These are phyloP conservation scores for Penicillium egyptiacum DNA, from an alignment of 495 filamentous ascomycete species.

Conservation along the genomic window DNA sequence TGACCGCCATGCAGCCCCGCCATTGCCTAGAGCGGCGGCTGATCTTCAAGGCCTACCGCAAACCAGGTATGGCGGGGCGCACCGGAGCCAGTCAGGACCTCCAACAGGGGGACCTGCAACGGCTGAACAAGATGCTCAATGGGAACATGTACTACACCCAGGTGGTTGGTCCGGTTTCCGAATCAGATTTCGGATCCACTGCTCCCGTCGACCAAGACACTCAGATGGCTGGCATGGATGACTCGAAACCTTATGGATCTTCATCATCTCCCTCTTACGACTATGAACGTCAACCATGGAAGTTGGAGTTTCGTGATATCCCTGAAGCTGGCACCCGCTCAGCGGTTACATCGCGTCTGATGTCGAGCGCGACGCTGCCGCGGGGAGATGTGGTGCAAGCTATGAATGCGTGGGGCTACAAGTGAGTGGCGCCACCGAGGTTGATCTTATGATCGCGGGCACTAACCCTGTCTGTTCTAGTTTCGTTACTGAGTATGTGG, in stretches of 20 bases:
- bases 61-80: conserved; percentile 39
- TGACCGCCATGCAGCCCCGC: conserved; percentile 66
- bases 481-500: conserved; percentile 49
- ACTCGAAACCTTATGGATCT: background rate
- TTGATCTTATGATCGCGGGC: conserved; percentile 18
- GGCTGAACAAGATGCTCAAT: conserved; percentile 49
- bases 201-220: conserved; percentile 28
- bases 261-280: conserved; percentile 26
- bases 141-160: conserved; percentile 54
- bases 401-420: conserved; percentile 55
- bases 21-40: conserved; percentile 60
- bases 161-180: conserved; percentile 43
- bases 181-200: conserved; percentile 35
- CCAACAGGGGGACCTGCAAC: conserved; percentile 42
- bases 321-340: conserved; percentile 51
- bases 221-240: conserved; percentile 35
- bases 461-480: conserved; percentile 30
- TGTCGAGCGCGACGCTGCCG: conserved; percentile 45
- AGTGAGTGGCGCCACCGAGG: conserved; percentile 35
- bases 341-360: conserved; percentile 48
- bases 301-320: conserved; percentile 54
- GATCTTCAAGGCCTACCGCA: conserved; percentile 63
- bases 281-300: conserved; percentile 47
- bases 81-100: conserved; percentile 48
- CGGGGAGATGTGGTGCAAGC: conserved; percentile 44